These are phyloP conservation scores for Bolboschoenus planiculmis DNA, from an alignment of 176 grass and related monocot species.

Conservation along the genomic window DNA sequence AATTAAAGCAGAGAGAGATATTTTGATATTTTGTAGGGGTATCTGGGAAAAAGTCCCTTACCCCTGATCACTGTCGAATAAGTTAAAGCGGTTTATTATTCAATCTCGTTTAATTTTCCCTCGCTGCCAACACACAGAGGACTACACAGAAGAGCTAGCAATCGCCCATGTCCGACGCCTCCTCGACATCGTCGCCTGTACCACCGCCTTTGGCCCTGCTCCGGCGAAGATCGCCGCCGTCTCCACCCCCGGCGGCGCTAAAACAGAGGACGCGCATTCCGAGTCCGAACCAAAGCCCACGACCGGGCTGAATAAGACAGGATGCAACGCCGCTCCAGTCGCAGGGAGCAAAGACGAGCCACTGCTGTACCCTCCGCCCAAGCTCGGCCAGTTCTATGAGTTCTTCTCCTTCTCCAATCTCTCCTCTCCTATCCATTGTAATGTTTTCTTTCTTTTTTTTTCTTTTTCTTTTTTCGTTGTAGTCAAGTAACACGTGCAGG, in stretches of 20 bases:
- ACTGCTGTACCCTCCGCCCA: constrained; percentile 78
- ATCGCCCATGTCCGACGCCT: constrained; percentile 66
- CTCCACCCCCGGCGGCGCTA: neutral
- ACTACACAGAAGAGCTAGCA: constrained; percentile 88
- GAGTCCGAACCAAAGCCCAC: constrained; percentile 21
- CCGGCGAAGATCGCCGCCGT: constrained; percentile 34
- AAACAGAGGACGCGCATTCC: constrained; percentile 10
- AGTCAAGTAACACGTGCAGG: neutral
- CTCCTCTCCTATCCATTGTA: constrained; percentile 71
- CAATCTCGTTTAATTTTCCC: neutral
- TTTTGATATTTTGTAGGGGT: neutral
- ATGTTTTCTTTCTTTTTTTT: neutral
- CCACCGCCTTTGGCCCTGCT: constrained; percentile 54
- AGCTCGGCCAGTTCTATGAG: constrained; percentile 87
- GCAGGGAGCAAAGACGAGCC: constrained; percentile 52
- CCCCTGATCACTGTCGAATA: no score
- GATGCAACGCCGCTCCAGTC: neutral
- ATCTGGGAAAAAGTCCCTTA: constrained; percentile 1
- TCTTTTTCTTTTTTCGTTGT: neutral
- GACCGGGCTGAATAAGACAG: constrained; percentile 24
- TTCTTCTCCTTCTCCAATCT: constrained; percentile 96
- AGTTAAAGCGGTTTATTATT: neutral
- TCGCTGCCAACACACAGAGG: constrained; percentile 34
- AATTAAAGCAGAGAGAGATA: neutral
- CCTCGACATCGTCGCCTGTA: constrained; percentile 86